These are phyloP conservation scores for Excoecaria cochinchinensis DNA, from an alignment of 345 rosid genomes.

Conservation along the genomic window DNA sequence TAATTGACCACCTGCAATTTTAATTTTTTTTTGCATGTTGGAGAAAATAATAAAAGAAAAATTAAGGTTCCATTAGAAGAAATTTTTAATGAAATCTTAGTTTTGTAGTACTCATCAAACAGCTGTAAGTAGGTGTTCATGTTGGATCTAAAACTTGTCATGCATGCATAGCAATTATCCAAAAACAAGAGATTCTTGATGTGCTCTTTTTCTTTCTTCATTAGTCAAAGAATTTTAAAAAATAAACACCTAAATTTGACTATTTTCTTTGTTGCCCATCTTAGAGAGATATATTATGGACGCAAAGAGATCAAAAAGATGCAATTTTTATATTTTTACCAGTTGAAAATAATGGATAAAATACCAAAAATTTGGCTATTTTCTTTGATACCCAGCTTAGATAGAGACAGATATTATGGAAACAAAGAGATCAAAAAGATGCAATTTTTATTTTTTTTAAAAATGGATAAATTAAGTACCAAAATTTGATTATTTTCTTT, in stretches of 20 bases:
- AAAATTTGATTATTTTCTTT: no score
- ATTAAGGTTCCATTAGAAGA: slow-evolving; percentile 17
- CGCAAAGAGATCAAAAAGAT: not conserved
- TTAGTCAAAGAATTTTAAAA: not conserved
- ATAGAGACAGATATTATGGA: no score
- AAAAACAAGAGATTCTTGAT: slow-evolving; percentile 33
- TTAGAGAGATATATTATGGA: not conserved
- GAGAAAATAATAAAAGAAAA: not conserved
- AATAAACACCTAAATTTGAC: not conserved
- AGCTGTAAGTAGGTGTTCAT: slow-evolving; percentile 25
- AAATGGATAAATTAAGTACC: not conserved
- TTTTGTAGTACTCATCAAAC: not conserved
- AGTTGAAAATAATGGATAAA: not conserved
- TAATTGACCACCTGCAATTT: slow-evolving; percentile 85
- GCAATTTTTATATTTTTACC: not conserved
- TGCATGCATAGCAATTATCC: slow-evolving; percentile 35
- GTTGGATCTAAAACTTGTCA: slow-evolving; percentile 35
- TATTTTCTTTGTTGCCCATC: slow-evolving; percentile 5
- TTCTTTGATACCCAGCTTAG: no score
- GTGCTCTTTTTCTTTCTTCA: not conserved
- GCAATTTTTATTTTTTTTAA: no score
- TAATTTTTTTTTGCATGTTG: not conserved
- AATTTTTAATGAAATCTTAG: not conserved
- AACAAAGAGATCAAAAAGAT: not conserved
- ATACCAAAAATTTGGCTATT: not conserved